Evolutionary conservation across 441 rosid species (phyloP), one percentile per base, ranked within the genome.

Genomic region (Francoa sonchifolia): DNA sequence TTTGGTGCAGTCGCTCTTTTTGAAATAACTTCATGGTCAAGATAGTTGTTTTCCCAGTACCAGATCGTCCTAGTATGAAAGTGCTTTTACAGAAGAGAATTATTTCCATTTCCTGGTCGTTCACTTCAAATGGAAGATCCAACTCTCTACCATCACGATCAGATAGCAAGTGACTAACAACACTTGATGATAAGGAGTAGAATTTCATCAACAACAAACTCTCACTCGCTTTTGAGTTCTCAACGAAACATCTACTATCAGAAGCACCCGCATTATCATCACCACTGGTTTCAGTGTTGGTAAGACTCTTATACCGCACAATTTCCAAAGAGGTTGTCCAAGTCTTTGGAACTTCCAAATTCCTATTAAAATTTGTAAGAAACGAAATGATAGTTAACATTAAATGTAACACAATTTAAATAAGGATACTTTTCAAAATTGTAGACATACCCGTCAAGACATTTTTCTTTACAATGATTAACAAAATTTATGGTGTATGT

Each of bases 11-110:
- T 19, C 65, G 61, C 57, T 74, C 75, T 22, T 50, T 63, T 26
- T 43, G 41, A 52, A 64, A 61, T 46, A 77, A 39, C 50, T 76
- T 76, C 67, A 58, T 61, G 0, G 68, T 64, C 31, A 73, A 30
- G 26, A 71, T 62, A 4, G 76, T 74, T 0, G 82, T 77, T 56
- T 74, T 77, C 19, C 86, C 79, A 1, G 81, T 77, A 23, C 86
- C 82, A 7, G 82, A 74, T 31, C 71, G 50, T 42, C 86, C 86
- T 8, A 69, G 52, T n/a, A 69, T 54, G 41, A 74, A 78, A 1
- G 68, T 42, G 53, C 71, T 72, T 53, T 21, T 45, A 4, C 19
- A 52, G 39, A 52, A 66, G 8, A 23, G 17, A 19, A 68, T 60
- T 1, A 69, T 68, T 13, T 75, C 72, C 1, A 15, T 28, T 30